A percentile compares a stretch with the other conserved stretches of the same genome.
These are phyloP conservation scores for Mimosa pudica DNA, from an alignment of 306 rosid genomes.

Conservation along the genomic window DNA sequence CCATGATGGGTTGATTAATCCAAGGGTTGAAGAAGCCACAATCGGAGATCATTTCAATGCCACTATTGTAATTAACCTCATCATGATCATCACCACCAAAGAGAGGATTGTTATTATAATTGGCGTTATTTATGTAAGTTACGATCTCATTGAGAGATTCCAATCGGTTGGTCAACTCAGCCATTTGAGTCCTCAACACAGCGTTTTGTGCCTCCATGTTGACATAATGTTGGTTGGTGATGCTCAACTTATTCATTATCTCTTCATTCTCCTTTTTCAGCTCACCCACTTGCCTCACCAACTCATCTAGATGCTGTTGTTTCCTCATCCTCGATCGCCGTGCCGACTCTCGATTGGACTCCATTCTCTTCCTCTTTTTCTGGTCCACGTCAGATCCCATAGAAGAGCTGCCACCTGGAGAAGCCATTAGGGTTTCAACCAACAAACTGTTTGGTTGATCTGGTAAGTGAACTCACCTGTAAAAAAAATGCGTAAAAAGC, in stretches of 20 bases:
- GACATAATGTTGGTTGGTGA: conserved; percentile 50
- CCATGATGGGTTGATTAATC: conserved; percentile 51
- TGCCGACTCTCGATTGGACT: conserved; percentile 86
- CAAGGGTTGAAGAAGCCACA: conserved; percentile 46
- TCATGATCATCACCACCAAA: not conserved
- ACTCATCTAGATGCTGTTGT: conserved; percentile 68
- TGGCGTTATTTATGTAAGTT: conserved; percentile 42
- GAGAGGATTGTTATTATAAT: not conserved
- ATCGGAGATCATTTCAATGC: conserved; percentile 24
- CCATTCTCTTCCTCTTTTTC: conserved; percentile 86
- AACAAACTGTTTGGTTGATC: no score
- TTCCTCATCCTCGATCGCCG: conserved; percentile 78
- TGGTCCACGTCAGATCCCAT: conserved; percentile 34
- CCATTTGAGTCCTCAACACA: conserved; percentile 75
- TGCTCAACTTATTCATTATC: conserved; percentile 44
- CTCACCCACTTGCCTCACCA: conserved; percentile 45
- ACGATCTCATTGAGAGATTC: conserved; percentile 74
- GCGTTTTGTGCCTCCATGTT: conserved; percentile 76
- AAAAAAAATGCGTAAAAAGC: no score
- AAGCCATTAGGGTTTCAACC: conserved; percentile 26
- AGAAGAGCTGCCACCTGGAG: conserved; percentile 58
- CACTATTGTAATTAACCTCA: not conserved
- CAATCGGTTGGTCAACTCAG: conserved; percentile 65
- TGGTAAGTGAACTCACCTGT: no score
- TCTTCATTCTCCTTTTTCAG: conserved; percentile 60